Conservation (phyloP, 768 basidiomycete genomes). For the Scleroderma bovista region DNA sequence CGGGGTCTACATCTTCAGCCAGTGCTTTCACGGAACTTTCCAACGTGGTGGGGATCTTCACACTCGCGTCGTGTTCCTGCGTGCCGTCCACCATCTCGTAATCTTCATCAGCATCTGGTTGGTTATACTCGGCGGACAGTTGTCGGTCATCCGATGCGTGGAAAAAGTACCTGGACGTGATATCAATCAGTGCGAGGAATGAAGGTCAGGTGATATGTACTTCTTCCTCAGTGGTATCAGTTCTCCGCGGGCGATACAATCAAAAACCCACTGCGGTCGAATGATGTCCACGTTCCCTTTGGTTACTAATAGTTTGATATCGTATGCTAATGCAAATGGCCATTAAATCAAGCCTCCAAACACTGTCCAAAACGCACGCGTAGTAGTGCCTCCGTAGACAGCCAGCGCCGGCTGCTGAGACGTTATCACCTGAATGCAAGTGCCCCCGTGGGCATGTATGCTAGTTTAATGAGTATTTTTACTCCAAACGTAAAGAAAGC, state of each 20-base stretch:
- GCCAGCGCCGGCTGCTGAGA: conserved; percentile 49
- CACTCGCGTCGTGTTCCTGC: conserved; percentile 16
- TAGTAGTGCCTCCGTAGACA: conserved; percentile 65
- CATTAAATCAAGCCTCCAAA: background rate
- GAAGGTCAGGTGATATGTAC: conserved; percentile 31
- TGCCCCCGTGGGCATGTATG: conserved; percentile 67
- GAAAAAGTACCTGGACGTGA: conserved; percentile 63
- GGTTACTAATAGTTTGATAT: conserved; percentile 63
- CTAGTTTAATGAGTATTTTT: conserved; percentile 31
- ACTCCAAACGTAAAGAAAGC: background rate
- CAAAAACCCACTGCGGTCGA: conserved; percentile 75
- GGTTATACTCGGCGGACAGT: conserved; percentile 46
- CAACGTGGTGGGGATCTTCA: background rate
- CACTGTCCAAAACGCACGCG: conserved; percentile 46
- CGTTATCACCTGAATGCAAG: conserved; percentile 53
- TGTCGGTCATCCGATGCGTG: conserved; percentile 54
- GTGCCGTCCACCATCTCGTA: conserved; percentile 13
- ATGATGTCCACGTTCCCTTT: conserved; percentile 70
- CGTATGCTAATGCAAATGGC: conserved; percentile 45
- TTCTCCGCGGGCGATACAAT: conserved; percentile 60
- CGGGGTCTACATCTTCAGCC: conserved; percentile 39
- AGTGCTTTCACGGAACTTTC: conserved; percentile 19
- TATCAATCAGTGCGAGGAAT: background rate
- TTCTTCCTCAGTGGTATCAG: conserved; percentile 48
- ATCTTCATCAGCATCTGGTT: conserved; percentile 34